Conservation (phyloP, 805 yeast genomes). For the Lipomyces spencermartinsiae region DNA sequence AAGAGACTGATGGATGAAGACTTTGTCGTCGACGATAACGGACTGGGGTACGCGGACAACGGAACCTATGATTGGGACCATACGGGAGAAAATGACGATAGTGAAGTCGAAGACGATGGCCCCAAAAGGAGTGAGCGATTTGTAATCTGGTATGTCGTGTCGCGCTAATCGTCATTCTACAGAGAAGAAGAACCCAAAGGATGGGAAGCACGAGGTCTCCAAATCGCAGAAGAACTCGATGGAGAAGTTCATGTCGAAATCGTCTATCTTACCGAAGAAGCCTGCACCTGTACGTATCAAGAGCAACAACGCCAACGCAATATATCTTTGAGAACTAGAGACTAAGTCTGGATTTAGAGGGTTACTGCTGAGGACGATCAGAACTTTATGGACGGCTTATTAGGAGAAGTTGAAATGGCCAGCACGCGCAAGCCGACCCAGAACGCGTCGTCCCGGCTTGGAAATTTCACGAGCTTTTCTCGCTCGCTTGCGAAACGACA, state of each 20-base stretch:
- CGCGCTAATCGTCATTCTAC: background rate
- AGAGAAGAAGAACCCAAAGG: conserved; percentile 25
- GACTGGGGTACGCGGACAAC: conserved; percentile 91
- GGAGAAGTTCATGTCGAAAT: conserved; percentile 28
- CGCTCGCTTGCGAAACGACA: conserved; percentile 4
- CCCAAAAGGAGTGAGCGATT: conserved; percentile 17
- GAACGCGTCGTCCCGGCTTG: conserved; percentile 15
- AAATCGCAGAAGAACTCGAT: conserved; percentile 27
- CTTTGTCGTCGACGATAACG: conserved; percentile 92
- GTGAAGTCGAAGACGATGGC: conserved; percentile 36
- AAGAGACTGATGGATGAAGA: conserved; percentile 85
- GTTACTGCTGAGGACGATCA: conserved; percentile 48
- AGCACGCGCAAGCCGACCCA: conserved; percentile 10
- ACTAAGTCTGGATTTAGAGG: conserved; percentile 9
- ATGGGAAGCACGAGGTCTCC: background rate
- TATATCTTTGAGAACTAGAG: background rate
- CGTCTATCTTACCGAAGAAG: conserved; percentile 13
- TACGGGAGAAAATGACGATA: conserved; percentile 51
- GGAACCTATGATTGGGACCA: conserved; percentile 90
- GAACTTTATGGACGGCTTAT: conserved; percentile 70
- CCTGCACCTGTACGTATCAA: conserved; percentile 18
- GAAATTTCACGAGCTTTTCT: conserved; percentile 8
- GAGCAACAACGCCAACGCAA: background rate
- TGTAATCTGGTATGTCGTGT: background rate
- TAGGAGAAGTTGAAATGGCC: conserved; percentile 57